These are phyloP conservation scores for Ustilago lituana DNA, from an alignment of 1,284 basidiomycete species.

Conservation along the genomic window DNA sequence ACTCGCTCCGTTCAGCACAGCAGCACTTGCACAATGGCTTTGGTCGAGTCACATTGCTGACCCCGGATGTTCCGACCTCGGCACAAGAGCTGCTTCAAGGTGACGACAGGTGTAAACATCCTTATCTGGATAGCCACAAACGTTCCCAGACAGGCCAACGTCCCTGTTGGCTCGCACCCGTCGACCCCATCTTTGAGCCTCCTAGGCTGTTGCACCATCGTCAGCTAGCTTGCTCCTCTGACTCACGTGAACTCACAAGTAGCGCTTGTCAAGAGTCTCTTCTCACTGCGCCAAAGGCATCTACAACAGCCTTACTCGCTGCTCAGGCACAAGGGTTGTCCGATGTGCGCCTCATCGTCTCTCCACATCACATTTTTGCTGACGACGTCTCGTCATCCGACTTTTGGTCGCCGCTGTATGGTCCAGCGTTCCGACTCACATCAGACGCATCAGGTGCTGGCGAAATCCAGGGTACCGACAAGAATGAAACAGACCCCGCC, in stretches of 20 bases:
- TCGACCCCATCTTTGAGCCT: conserved; percentile 13
- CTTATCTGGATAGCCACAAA: conserved; percentile 8
- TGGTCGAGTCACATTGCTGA: conserved; percentile 24
- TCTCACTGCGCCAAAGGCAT: background rate
- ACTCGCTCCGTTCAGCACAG: conserved; percentile 41
- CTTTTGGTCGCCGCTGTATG: conserved; percentile 36
- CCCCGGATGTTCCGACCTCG: conserved; percentile 19
- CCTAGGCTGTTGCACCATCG: conserved; percentile 21
- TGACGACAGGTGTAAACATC: conserved; percentile 7
- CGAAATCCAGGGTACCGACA: background rate
- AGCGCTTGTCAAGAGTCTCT: background rate
- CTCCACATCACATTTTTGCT: conserved; percentile 26
- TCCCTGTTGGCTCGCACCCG: conserved; percentile 26
- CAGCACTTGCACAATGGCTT: conserved; percentile 24
- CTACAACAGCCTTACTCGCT: conserved; percentile 6
- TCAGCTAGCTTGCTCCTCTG: conserved; percentile 15
- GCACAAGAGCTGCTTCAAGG: background rate
- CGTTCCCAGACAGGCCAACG: conserved; percentile 9
- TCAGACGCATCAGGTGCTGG: background rate
- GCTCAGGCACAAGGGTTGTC: conserved; percentile 7
- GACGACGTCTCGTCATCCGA: conserved; percentile 22
- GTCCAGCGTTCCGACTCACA: conserved; percentile 16
- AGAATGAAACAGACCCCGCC: background rate
- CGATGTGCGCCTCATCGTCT: conserved; percentile 17
- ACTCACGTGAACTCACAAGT: background rate